Conservation (phyloP, 2,329 filamentous ascomycete genomes). For the Apiospora marii region DNA sequence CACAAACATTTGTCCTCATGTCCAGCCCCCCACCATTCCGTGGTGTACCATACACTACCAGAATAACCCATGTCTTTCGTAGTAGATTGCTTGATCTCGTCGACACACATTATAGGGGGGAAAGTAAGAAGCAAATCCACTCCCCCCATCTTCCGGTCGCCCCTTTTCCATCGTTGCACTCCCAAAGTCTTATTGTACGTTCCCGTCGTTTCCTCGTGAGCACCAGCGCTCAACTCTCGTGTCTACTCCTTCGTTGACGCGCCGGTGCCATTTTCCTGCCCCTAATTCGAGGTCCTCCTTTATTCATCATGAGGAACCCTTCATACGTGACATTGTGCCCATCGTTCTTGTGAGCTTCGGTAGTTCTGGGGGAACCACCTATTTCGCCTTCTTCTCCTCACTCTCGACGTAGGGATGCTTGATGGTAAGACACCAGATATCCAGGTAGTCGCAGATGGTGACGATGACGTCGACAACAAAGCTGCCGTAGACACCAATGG, state of each 20-base stretch:
- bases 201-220: slow-evolving; percentile 3
- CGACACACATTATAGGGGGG: neutral
- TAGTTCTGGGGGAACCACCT: neutral
- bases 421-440: slow-evolving; percentile 98
- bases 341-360: neutral
- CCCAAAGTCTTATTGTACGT: neutral
- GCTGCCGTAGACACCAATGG: slow-evolving; percentile 92
- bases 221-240: neutral
- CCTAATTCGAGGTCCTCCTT: neutral
- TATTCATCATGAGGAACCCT: neutral
- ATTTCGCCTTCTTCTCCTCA: slow-evolving; percentile 36
- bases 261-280: neutral
- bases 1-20: slow-evolving; percentile 7
- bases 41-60: neutral
- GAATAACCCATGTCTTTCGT: slow-evolving; percentile 8
- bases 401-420: slow-evolving; percentile 75
- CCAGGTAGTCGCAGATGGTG: slow-evolving; percentile 96
- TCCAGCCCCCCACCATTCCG: neutral
- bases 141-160: neutral
- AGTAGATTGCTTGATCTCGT: neutral
- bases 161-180: neutral
- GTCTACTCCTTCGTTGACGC: neutral
- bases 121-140: neutral
- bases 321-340: neutral
- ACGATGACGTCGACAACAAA: slow-evolving; percentile 98